Conservation (phyloP, 163 green algal genomes). For the Scenedesmus sp. region DNA sequence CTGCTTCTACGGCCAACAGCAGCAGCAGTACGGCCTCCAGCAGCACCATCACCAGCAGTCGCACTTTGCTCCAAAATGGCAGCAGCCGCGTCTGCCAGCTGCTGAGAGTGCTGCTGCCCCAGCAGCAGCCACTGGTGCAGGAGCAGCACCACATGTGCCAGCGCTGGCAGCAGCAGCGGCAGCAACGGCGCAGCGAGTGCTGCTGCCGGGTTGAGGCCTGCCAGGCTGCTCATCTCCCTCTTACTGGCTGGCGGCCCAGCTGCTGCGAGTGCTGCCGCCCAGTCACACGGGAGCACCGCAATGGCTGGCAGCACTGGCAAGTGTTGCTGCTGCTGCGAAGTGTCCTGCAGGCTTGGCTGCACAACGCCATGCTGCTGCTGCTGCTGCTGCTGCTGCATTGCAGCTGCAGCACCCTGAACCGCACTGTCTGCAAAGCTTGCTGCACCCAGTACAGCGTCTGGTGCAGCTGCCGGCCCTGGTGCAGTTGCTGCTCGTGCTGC, state of each 20-base stretch:
- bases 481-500: too few species aligned
- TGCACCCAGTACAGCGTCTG: background rate
- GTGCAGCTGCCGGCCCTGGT: background rate
- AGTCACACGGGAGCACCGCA: slow-evolving; percentile 66
- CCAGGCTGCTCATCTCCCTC: slow-evolving; percentile 46
- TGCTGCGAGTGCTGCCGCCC: slow-evolving; percentile 65
- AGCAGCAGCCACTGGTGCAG: slow-evolving; percentile 34
- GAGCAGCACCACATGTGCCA: slow-evolving; percentile 13
- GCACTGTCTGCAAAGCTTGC: background rate
- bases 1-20: too few species aligned
- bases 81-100: background rate
- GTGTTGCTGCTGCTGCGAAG: slow-evolving; percentile 17
- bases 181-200: slow-evolving; percentile 7
- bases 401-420: background rate
- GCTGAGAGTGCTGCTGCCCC: background rate
- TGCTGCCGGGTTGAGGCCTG: slow-evolving; percentile 2
- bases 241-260: slow-evolving; percentile 70
- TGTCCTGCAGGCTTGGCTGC: background rate
- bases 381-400: background rate
- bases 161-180: slow-evolving; percentile 49
- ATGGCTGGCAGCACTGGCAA: slow-evolving; percentile 47
- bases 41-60: background rate
- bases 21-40: background rate
- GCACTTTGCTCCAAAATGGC: background rate
- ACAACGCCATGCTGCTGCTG: background rate